These are phyloP conservation scores for Glycine latifolia DNA, from an alignment of 306 rosid genomes.

Conservation along the genomic window DNA sequence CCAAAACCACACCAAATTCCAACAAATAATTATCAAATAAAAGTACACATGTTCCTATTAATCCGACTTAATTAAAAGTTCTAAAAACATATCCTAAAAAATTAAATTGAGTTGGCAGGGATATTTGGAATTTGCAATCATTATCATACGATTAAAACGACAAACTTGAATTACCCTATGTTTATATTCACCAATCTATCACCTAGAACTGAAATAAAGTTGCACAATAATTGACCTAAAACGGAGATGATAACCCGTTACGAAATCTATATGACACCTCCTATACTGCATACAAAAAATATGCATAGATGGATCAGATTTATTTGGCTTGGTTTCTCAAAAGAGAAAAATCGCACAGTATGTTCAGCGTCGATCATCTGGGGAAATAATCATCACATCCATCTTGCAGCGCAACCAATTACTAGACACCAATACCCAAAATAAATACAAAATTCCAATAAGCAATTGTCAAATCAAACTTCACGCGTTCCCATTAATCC, in stretches of 20 bases:
- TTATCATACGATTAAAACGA: no score
- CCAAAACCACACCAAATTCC: no score
- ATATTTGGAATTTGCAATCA: no score
- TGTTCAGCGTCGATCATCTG: conserved; percentile 61
- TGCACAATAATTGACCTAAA: no score
- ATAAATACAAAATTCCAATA: neutral
- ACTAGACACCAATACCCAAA: neutral
- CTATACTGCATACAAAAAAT: neutral
- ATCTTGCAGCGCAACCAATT: neutral
- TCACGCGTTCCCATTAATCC: neutral
- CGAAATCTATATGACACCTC: neutral
- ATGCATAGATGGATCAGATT: conserved; percentile 64
- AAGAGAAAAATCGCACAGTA: conserved; percentile 69
- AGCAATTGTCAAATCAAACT: neutral
- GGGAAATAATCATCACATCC: conserved; percentile 69
- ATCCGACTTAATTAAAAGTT: no score
- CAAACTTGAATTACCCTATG: no score
- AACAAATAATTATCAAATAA: no score
- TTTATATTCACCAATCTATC: no score
- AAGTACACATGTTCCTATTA: no score
- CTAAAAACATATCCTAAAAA: no score
- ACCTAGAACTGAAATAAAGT: neutral
- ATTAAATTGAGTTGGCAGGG: no score
- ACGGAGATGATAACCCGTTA: no score
- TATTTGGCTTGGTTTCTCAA: conserved; percentile 67